phyloP scores from a whole-genome alignment of 2,329 filamentous ascomycete genomes.

The Aspergillus intermedius region DNA sequence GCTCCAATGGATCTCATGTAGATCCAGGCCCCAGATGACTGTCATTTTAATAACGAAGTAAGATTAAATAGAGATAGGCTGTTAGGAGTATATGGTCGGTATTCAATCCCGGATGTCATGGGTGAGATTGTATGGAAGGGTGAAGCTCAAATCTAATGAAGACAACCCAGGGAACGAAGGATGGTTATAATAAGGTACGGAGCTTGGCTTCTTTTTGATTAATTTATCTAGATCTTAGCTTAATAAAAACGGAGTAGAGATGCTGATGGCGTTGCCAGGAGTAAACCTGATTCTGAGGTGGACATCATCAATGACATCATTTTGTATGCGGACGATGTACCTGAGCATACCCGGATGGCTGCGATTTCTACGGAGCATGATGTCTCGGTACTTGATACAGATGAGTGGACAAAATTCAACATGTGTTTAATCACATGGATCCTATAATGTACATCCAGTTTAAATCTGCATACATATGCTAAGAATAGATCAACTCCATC shows the following conservation, averaged over 20 bases:
- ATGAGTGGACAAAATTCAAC: no score
- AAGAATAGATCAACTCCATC: conserved; percentile 12
- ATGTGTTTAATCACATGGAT: background rate
- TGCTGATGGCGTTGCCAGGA: conserved; percentile 7
- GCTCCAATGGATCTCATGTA: conserved; percentile 52
- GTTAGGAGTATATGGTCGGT: background rate
- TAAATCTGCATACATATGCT: background rate
- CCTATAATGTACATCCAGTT: background rate
- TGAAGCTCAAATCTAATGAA: background rate
- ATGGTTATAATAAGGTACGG: background rate
- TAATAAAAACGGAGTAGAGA: background rate
- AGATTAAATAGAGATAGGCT: background rate
- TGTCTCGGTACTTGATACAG: no score
- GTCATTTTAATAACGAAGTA: conserved; percentile 23
- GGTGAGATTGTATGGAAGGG: no score
- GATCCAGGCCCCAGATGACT: conserved; percentile 53
- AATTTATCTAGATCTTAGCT: background rate
- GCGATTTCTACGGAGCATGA: no score
- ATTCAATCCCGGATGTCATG: no score
- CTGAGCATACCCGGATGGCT: no score
- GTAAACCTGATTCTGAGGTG: background rate
- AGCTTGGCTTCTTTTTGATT: background rate
- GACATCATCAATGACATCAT: background rate
- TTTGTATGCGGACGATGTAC: no score
- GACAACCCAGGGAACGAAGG: background rate